A percentile compares a stretch with the other conserved stretches of the same genome.
Evolutionary conservation across 768 basidiomycete genomes (phyloP).

Genomic region (Mycena sanguinolenta): DNA sequence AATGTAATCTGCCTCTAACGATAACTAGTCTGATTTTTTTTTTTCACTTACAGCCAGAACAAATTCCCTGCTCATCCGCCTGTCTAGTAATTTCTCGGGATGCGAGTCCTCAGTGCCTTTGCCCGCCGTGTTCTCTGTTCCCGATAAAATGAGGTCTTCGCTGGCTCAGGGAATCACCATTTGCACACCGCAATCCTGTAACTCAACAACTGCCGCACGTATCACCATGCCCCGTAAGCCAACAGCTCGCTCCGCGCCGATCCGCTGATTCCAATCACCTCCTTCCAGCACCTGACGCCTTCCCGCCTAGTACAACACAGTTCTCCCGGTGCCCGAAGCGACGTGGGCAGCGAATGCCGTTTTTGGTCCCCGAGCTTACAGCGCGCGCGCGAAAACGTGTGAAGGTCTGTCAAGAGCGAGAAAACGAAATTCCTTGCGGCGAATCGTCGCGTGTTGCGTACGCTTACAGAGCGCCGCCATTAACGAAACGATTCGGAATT

Average conservation of each 20-base stretch:
- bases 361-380: neutral
- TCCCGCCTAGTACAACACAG: conserved; percentile 3
- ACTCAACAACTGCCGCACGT: conserved; percentile 1
- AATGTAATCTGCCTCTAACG: neutral
- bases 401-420: conserved; percentile 7
- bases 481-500: conserved; percentile 37
- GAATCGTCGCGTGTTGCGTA: neutral
- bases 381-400: conserved; percentile 12
- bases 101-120: neutral
- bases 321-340: conserved; percentile 10
- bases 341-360: neutral
- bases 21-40: neutral
- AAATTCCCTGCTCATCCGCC: conserved; percentile 29
- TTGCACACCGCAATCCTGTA: conserved; percentile 12
- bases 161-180: conserved; percentile 19
- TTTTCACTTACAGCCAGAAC: conserved; percentile 20
- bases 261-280: neutral
- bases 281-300: conserved; percentile 24
- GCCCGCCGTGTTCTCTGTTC: neutral
- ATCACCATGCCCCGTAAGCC: conserved; percentile 31
- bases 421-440: conserved; percentile 22
- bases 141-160: conserved; percentile 2
- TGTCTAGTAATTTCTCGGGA: conserved; percentile 27
- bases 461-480: conserved; percentile 23
- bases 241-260: neutral